Evolutionary conservation across 2,329 filamentous ascomycete genomes (phyloP).

Genomic region (Ophiostoma novo-ulmi): DNA sequence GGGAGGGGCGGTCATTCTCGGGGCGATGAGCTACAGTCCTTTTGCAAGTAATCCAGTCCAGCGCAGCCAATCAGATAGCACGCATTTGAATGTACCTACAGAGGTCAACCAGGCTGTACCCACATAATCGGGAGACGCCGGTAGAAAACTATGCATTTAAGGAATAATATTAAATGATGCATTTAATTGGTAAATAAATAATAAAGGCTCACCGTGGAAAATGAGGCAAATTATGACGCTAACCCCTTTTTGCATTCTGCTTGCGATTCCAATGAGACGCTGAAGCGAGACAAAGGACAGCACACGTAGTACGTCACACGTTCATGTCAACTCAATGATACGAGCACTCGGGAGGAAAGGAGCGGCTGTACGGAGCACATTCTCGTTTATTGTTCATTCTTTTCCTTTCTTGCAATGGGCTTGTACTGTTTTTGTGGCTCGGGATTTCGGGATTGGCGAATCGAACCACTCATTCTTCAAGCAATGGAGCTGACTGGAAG

Average conservation of each 20-base stretch:
- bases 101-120: constrained; percentile 12
- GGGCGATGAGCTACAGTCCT: constrained; percentile 11
- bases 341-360: background rate
- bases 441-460: constrained; percentile 23
- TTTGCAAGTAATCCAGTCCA: background rate
- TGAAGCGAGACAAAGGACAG: background rate
- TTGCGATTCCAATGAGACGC: background rate
- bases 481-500: background rate
- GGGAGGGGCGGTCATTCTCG: constrained; percentile 16
- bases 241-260: background rate
- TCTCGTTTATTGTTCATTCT: background rate
- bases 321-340: background rate
- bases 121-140: constrained; percentile 27
- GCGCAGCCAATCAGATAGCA: constrained; percentile 24
- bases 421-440: background rate
- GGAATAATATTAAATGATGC: background rate
- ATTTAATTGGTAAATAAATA: constrained; percentile 2
- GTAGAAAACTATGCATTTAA: constrained; percentile 17
- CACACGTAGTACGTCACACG: background rate
- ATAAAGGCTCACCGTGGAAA: constrained; percentile 7
- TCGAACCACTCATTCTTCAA: constrained; percentile 20
- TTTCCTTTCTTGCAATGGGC: no score
- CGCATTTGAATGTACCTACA: constrained; percentile 23
- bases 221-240: constrained; percentile 1
- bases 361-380: constrained; percentile 7